Conservation (phyloP, 2,329 filamentous ascomycete genomes). For the Alternaria hordeiaustralica region DNA sequence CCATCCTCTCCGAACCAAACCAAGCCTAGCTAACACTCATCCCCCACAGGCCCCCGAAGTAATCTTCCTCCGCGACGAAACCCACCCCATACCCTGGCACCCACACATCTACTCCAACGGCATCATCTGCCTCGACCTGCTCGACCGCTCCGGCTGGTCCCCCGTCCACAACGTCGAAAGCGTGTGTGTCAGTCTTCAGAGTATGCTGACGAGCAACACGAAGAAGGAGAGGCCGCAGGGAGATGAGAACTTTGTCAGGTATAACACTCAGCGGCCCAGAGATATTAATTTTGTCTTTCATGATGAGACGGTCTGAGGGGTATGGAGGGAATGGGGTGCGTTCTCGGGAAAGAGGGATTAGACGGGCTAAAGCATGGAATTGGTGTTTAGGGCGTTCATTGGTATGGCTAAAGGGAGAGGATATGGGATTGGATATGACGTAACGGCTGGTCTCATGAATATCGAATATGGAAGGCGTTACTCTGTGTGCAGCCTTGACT, state of each 20-base stretch:
- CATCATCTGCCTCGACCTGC: conserved; percentile 95
- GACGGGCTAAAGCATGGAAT: not conserved
- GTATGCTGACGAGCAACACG: conserved; percentile 95
- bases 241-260: conserved; percentile 85
- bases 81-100: conserved; percentile 81
- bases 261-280: conserved; percentile 77
- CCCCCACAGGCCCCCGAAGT: conserved; percentile 84
- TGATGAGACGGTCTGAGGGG: conserved; percentile 68
- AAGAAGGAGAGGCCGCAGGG: conserved; percentile 90
- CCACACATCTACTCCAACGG: conserved; percentile 98
- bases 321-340: not conserved
- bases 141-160: conserved; percentile 88
- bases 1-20: not conserved
- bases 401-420: not conserved
- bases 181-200: conserved; percentile 96
- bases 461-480: not conserved
- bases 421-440: not conserved
- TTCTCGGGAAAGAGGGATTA: not conserved
- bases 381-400: not conserved
- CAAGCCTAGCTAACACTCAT: not conserved
- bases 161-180: conserved; percentile 97
- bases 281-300: conserved; percentile 96
- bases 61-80: conserved; percentile 73
- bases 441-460: not conserved
- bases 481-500: not conserved